Percentiles rank a stretch among this genome's conserved stretches.
phyloP scores from a whole-genome alignment of 768 basidiomycete genomes.

The Leccinum pellstonianum region DNA sequence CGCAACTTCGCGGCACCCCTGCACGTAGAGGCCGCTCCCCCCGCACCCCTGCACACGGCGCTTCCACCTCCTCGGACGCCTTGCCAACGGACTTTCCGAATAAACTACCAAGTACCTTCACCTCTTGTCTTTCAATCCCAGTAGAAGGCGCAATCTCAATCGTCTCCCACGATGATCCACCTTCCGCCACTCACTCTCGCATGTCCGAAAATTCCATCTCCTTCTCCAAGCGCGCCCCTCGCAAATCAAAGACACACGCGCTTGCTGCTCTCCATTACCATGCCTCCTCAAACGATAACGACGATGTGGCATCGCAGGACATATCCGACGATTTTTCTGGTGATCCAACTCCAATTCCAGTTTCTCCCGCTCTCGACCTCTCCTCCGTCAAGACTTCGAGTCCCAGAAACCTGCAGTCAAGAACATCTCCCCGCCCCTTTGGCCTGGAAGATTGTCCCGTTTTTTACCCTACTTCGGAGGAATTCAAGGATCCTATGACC shows the following conservation, averaged over 20 bases:
- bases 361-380: conserved; percentile 63
- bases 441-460: conserved; percentile 86
- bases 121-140: conserved; percentile 69
- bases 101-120: conserved; percentile 48
- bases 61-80: conserved; percentile 42
- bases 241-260: conserved; percentile 90
- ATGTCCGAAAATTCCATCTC: conserved; percentile 37
- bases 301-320: conserved; percentile 44
- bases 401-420: conserved; percentile 42
- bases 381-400: conserved; percentile 67
- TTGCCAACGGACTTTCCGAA: conserved; percentile 51
- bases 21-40: conserved; percentile 65
- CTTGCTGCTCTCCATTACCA: conserved; percentile 74
- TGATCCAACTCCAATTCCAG: conserved; percentile 57
- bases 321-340: conserved; percentile 46
- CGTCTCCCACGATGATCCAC: conserved; percentile 45
- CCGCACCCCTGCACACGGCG: conserved; percentile 48
- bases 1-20: conserved; percentile 56
- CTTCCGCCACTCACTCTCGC: conserved; percentile 33
- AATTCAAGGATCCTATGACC: conserved; percentile 92
- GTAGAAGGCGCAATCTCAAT: conserved; percentile 74
- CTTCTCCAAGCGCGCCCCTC: conserved; percentile 69
- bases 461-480: conserved; percentile 84
- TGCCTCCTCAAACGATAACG: conserved; percentile 52
- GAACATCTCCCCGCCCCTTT: conserved; percentile 64